Evolutionary conservation across 78 protist genomes (phyloP).

Genomic region (Tieghemostelium lacteum): DNA sequence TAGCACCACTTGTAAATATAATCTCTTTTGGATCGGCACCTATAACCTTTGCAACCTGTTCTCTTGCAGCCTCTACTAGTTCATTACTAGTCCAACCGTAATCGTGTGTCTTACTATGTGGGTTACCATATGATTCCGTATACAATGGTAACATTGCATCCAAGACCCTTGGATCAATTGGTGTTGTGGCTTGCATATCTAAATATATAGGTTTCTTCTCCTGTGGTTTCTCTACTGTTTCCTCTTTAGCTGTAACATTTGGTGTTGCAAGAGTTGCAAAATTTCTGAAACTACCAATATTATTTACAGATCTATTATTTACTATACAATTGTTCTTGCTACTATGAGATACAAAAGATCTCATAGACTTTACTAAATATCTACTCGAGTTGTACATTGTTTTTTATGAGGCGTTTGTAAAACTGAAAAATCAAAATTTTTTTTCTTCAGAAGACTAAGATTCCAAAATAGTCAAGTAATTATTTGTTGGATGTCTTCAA

Average conservation of each 20-base stretch:
- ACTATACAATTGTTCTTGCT: too few relatives aligned
- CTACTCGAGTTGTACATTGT: too few relatives aligned
- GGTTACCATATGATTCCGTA: constrained; percentile 94
- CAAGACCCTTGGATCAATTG: constrained; percentile 98
- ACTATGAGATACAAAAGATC: too few relatives aligned
- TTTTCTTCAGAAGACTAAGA: too few relatives aligned
- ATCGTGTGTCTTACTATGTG: constrained; percentile 96
- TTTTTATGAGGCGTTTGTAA: too few relatives aligned
- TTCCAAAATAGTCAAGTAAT: too few relatives aligned
- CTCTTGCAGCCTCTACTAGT: constrained; percentile 95
- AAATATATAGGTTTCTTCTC: neutral
- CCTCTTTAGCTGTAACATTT: too few relatives aligned
- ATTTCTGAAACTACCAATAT: too few relatives aligned
- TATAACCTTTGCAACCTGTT: constrained; percentile 87
- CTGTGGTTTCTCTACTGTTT: neutral
- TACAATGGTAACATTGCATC: constrained; percentile 98
- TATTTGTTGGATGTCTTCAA: too few relatives aligned
- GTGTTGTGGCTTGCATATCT: neutral
- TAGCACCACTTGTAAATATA: constrained; percentile 98
- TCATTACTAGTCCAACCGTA: constrained; percentile 98
- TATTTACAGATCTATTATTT: too few relatives aligned
- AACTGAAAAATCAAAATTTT: too few relatives aligned
- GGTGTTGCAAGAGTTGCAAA: neutral
- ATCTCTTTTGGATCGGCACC: constrained; percentile 95
- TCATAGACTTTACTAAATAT: too few relatives aligned